Conservation (phyloP, 352 stramenopile genomes). For the Phytophthora sojae region DNA sequence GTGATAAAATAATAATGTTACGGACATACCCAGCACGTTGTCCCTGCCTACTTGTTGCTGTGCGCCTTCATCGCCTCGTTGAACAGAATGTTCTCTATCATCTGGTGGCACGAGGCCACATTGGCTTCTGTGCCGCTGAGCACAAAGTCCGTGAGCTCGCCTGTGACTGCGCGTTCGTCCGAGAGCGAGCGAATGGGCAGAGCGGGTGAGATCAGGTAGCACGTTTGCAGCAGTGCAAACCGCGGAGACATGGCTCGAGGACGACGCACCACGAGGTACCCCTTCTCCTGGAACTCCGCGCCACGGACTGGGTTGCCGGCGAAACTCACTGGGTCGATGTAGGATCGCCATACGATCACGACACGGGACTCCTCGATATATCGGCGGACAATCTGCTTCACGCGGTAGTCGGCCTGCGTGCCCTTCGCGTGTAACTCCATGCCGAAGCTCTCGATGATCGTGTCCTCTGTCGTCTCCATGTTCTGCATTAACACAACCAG, state of each 20-base stretch:
- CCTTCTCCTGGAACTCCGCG: slow-evolving; percentile 60
- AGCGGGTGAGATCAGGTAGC: slow-evolving; percentile 62
- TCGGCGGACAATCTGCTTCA: slow-evolving; percentile 62
- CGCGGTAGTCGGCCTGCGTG: slow-evolving; percentile 56
- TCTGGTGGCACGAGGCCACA: slow-evolving; percentile 51
- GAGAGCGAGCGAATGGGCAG: slow-evolving; percentile 40
- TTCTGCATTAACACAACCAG: slow-evolving; percentile 12
- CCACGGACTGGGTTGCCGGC: slow-evolving; percentile 46
- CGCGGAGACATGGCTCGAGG: slow-evolving; percentile 34
- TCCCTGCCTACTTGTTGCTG: slow-evolving; percentile 8
- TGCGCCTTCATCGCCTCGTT: slow-evolving; percentile 47
- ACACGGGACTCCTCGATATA: slow-evolving; percentile 57
- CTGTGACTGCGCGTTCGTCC: slow-evolving; percentile 37
- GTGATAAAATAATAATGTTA: slow-evolving; percentile 3
- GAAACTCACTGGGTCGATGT: slow-evolving; percentile 69
- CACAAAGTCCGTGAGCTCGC: slow-evolving; percentile 49
- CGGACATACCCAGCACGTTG: not conserved
- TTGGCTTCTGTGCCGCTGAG: slow-evolving; percentile 45
- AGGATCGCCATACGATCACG: slow-evolving; percentile 65
- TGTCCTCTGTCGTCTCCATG: slow-evolving; percentile 51
- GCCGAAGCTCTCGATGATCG: slow-evolving; percentile 64
- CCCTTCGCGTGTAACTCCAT: slow-evolving; percentile 64
- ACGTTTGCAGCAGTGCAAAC: slow-evolving; percentile 57
- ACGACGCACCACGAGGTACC: slow-evolving; percentile 62
- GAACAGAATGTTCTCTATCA: slow-evolving; percentile 62